These are phyloP conservation scores for Pichia rugopelliculosa DNA, from an alignment of 805 yeast species.

Conservation along the genomic window DNA sequence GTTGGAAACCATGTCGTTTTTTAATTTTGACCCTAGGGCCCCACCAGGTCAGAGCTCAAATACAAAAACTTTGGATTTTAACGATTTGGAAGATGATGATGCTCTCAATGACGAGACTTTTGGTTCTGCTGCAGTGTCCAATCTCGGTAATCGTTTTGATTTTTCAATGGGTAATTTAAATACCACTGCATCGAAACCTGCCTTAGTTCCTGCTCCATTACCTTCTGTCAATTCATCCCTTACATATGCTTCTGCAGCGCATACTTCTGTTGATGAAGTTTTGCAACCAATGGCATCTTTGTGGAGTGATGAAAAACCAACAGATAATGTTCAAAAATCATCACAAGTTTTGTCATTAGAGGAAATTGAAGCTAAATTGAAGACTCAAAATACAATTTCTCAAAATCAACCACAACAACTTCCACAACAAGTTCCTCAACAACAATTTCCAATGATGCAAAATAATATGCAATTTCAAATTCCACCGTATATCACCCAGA, in stretches of 20 bases:
- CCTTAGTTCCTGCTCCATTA: constrained; percentile 17
- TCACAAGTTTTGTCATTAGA: constrained; percentile 62
- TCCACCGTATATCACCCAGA: constrained; percentile 19
- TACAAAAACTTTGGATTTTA: constrained; percentile 50
- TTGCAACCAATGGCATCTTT: constrained; percentile 66
- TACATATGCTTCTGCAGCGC: constrained; percentile 39
- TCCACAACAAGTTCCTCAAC: constrained; percentile 18
- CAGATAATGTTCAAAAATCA: constrained; percentile 17
- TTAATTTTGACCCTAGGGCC: constrained; percentile 52
- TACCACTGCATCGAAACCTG: constrained; percentile 3
- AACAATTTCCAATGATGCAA: constrained; percentile 13
- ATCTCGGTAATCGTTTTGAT: constrained; percentile 52
- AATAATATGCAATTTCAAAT: constrained; percentile 18
- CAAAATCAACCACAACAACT: constrained; percentile 23
- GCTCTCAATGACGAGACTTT: constrained; percentile 77
- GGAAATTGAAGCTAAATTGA: constrained; percentile 75
- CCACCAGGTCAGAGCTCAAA: constrained; percentile 17
- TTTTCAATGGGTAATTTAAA: constrained; percentile 39
- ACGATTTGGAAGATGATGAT: constrained; percentile 76
- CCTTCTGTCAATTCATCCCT: constrained; percentile 24
- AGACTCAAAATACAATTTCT: constrained; percentile 33
- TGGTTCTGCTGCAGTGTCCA: constrained; percentile 42
- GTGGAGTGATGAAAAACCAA: constrained; percentile 40
- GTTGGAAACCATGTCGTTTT: constrained; percentile 59
- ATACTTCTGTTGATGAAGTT: constrained; percentile 30